phyloP scores from a whole-genome alignment of 108 stramenopile genomes.

The Discostella pseudostelligera region DNA sequence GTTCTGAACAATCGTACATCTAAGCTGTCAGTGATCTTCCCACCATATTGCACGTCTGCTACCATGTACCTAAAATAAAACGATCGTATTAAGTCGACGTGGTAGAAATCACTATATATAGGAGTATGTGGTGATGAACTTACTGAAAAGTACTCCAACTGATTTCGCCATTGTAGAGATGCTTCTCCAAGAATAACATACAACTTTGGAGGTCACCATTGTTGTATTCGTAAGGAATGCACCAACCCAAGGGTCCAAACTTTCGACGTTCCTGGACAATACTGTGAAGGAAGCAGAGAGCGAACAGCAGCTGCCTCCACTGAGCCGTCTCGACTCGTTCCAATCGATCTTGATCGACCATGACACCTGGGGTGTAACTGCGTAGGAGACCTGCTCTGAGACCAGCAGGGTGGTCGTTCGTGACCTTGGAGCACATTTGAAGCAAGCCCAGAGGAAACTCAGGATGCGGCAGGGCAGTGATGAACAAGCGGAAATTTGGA shows the following conservation, averaged over 20 bases:
- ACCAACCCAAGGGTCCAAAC: conserved; percentile 92
- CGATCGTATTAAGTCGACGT: not conserved
- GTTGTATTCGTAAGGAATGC: conserved; percentile 92
- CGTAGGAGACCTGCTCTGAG: conserved; percentile 86
- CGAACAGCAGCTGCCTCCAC: conserved; percentile 88
- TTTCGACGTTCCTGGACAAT: conserved; percentile 92
- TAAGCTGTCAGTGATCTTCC: conserved; percentile 90
- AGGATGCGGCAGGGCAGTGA: conserved; percentile 85
- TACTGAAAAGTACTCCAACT: conserved; percentile 87
- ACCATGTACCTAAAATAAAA: conserved; percentile 73
- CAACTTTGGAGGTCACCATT: conserved; percentile 89
- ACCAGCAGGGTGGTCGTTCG: conserved; percentile 90
- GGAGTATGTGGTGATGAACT: not conserved
- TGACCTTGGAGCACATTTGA: conserved; percentile 93
- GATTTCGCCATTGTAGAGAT: conserved; percentile 88
- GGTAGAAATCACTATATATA: too few species aligned
- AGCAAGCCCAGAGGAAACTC: conserved; percentile 90
- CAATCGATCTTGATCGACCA: conserved; percentile 90
- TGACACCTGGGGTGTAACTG: conserved; percentile 81
- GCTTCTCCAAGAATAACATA: conserved; percentile 90
- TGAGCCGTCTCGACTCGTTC: conserved; percentile 87
- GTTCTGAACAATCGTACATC: conserved; percentile 88
- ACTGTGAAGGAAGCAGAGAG: conserved; percentile 88
- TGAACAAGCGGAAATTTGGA: conserved; percentile 87
- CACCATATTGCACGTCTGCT: conserved; percentile 91